These are phyloP conservation scores for Tetraselmis chui DNA, from an alignment of 139 green algal genomes.

Conservation along the genomic window DNA sequence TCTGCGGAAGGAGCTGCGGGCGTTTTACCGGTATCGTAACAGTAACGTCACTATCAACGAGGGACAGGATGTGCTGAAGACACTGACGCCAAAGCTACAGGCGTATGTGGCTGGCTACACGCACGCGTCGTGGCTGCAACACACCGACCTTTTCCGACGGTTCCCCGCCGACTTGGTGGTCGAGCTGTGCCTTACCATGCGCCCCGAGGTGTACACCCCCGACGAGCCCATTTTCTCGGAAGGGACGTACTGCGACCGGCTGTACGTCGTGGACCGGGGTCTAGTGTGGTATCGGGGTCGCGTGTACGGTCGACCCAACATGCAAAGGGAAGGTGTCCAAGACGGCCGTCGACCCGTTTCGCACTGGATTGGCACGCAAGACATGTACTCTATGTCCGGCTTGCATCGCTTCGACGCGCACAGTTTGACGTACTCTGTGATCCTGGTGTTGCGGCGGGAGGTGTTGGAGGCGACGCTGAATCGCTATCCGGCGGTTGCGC, in stretches of 20 bases:
- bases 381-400: neutral
- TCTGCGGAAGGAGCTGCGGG: conserved; percentile 1
- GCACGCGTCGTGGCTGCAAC: neutral
- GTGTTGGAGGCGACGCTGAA: neutral
- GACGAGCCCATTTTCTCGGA: neutral
- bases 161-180: neutral
- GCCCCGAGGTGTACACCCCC: neutral
- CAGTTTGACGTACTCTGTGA: neutral
- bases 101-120: neutral
- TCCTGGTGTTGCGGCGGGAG: neutral
- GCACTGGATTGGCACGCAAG: neutral
- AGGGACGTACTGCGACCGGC: neutral
- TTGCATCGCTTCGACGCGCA: neutral
- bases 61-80: neutral
- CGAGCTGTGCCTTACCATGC: neutral
- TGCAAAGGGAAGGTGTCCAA: neutral
- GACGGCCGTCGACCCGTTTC: neutral
- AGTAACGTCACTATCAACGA: neutral
- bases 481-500: neutral
- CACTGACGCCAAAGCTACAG: neutral
- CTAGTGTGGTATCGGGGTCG: neutral
- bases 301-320: neutral
- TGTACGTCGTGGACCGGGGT: neutral
- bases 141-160: neutral
- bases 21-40: neutral